Evolutionary conservation across 768 basidiomycete genomes (phyloP).

Genomic region (Porpolomopsis calyptriformis): DNA sequence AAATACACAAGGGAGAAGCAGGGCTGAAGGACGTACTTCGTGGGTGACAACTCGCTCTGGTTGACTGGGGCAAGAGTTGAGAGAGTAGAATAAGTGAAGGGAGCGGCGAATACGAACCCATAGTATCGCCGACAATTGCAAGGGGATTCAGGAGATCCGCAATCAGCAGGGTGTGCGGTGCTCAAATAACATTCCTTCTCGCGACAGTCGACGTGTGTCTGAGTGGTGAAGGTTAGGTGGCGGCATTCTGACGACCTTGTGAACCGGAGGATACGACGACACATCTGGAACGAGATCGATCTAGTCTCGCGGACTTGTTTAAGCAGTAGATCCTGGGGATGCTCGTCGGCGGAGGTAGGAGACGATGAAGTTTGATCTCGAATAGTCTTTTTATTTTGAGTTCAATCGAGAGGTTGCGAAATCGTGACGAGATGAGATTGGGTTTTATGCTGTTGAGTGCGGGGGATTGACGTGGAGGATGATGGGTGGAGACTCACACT

Average conservation of each 20-base stretch:
- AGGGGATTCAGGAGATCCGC: conserved; percentile 23
- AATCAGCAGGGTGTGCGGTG: conserved; percentile 36
- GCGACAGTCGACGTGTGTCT: conserved; percentile 45
- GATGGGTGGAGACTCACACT: neutral
- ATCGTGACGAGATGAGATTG: conserved; percentile 11
- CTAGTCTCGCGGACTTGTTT: conserved; percentile 18
- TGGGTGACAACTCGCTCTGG: conserved; percentile 40
- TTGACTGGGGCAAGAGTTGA: conserved; percentile 20
- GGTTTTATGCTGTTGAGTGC: neutral
- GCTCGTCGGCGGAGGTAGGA: conserved; percentile 49
- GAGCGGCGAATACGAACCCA: conserved; percentile 13
- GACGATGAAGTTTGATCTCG: conserved; percentile 25
- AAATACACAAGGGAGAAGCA: neutral
- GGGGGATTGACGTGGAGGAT: neutral
- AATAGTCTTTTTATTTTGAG: conserved; percentile 24
- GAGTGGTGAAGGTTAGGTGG: conserved; percentile 38
- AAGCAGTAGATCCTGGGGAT: conserved; percentile 18
- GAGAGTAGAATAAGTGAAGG: neutral
- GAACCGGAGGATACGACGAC: conserved; percentile 51
- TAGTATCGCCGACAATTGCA: conserved; percentile 50
- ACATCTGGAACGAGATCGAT: conserved; percentile 34
- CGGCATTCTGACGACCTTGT: conserved; percentile 39
- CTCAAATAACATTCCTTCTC: conserved; percentile 35
- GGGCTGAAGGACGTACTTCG: conserved; percentile 28
- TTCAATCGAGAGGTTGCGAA: conserved; percentile 24